These are phyloP conservation scores for Litchi chinensis DNA, from an alignment of 345 rosid species.

Conservation along the genomic window DNA sequence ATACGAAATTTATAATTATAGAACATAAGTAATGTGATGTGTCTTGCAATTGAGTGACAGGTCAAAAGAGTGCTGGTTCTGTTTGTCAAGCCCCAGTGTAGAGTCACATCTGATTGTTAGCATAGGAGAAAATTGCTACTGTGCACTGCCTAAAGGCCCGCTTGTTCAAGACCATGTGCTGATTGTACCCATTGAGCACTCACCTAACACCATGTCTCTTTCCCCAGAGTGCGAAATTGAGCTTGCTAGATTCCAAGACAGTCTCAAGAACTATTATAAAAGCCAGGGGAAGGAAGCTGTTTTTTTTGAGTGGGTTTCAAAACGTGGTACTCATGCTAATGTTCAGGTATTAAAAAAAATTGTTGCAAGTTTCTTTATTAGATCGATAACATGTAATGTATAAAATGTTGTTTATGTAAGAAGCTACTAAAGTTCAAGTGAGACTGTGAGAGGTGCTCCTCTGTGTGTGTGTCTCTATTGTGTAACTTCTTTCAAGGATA, in stretches of 20 bases:
- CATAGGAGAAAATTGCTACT: conserved; percentile 76
- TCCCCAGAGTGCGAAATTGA: conserved; percentile 62
- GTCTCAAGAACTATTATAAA: conserved; percentile 64
- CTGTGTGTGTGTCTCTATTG: not conserved
- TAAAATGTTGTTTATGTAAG: not conserved
- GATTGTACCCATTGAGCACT: conserved; percentile 74
- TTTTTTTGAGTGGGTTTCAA: conserved; percentile 86
- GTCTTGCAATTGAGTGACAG: conserved; percentile 40
- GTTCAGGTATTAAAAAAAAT: conserved; percentile 60
- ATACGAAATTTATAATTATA: conserved; percentile 1
- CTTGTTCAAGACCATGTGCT: conserved; percentile 74
- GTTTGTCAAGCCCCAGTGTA: conserved; percentile 74
- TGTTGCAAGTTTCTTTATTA: conserved; percentile 2
- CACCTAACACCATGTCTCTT: conserved; percentile 63
- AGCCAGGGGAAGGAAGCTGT: conserved; percentile 69
- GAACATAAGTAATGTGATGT: conserved; percentile 26
- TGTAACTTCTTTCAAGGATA: not conserved
- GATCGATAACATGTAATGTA: not conserved
- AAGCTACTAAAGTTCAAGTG: conserved; percentile 3
- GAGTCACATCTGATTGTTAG: conserved; percentile 76
- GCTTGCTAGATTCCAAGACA: conserved; percentile 58
- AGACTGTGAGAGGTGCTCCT: not conserved
- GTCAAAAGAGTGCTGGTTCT: conserved; percentile 91
- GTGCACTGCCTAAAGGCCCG: conserved; percentile 89
- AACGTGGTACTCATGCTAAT: conserved; percentile 80